A percentile compares a stretch with the other conserved stretches of the same genome.
Conservation (phyloP, 73 alveolate species). For the Paramecium pentaurelia region DNA sequence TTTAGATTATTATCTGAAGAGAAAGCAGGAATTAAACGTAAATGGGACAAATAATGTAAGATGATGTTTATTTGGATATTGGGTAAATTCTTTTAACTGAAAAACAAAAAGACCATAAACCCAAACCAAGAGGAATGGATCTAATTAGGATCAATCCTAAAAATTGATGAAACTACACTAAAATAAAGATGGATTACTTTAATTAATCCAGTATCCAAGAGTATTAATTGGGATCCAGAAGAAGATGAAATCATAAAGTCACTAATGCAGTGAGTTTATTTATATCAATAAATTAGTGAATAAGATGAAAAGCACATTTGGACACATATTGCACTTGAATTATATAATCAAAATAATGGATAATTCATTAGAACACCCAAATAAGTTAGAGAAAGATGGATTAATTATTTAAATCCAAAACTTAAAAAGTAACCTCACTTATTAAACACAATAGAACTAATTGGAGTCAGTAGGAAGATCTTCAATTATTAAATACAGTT, state of each 20-base stretch:
- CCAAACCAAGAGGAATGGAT: constrained; percentile 37
- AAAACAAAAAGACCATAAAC: constrained; percentile 17
- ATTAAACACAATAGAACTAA: constrained; percentile 40
- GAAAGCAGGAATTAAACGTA: constrained; percentile 17
- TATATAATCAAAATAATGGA: constrained; percentile 39
- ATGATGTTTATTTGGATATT: constrained; percentile 41
- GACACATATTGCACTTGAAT: constrained; percentile 33
- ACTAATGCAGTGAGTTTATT: not conserved
- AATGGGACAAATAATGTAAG: constrained; percentile 44
- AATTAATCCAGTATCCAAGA: constrained; percentile 7
- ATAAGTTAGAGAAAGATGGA: constrained; percentile 92
- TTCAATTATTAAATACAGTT: constrained; percentile 71
- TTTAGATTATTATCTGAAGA: constrained; percentile 15
- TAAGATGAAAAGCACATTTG: constrained; percentile 39
- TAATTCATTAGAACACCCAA: constrained; percentile 53
- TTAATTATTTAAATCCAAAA: constrained; percentile 82
- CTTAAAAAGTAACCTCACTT: constrained; percentile 64
- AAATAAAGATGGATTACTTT: constrained; percentile 47
- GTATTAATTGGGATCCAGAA: constrained; percentile 46
- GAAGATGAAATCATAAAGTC: constrained; percentile 35
- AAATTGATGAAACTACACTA: constrained; percentile 1
- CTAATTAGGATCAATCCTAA: not conserved
- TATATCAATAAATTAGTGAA: not conserved
- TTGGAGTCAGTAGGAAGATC: constrained; percentile 86
- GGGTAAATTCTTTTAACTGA: constrained; percentile 29